Base-by-base conservation (phyloP, 1,284 basidiomycete genomes). In the Cutaneotrichosporon dermatis region DNA sequence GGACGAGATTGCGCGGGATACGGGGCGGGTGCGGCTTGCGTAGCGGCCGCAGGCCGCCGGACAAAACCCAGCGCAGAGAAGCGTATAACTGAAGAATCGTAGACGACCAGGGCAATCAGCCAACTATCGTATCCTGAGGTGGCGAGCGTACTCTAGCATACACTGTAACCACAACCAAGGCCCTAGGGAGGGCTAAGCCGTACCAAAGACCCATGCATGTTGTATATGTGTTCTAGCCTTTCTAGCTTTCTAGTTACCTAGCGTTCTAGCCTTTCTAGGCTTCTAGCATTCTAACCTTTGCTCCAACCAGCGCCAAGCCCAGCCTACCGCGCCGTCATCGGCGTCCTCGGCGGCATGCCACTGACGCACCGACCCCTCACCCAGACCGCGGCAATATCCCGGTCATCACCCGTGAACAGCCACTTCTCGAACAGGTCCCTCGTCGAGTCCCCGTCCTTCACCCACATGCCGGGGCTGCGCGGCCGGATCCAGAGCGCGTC, bases 341-440 rank as follows among this genome's bases (percentile, higher is more conserved):
- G 25, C 25, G 39, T 12, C 12, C 39, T 12, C 40, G 39, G 39
- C 16, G 12, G 39, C 34, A 15, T 4, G 7, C 45, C 55, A 36
- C 51, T 34, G 2, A 64, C 59, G 13, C 40, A 33, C 37, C 55
- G 46, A 1, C 61, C 61, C 12, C 49, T 15, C 13, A 98, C 92
- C 75, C 88, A 95, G 16, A 97, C 94, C 54, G 82, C 81, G 40
- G 79, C 80, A 57, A 98, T 88, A 76, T 97, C 95, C 70, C 92
- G 81, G 75, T 94, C 88, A 75, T 97, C 93, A 6, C 90, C 90
- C 48, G 86, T 85, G 71, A 92, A 81, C 42, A 72, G 49, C 69
- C 69, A 76, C 62, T 71, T 72, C 54, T 73, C 69, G 56, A 72
- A 75, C 10, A 64, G 57, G 7, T 58, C 60, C 3, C 15, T 8